phyloP scores from a whole-genome alignment of 305 asterid genomes.

The Fraxinus platypoda region DNA sequence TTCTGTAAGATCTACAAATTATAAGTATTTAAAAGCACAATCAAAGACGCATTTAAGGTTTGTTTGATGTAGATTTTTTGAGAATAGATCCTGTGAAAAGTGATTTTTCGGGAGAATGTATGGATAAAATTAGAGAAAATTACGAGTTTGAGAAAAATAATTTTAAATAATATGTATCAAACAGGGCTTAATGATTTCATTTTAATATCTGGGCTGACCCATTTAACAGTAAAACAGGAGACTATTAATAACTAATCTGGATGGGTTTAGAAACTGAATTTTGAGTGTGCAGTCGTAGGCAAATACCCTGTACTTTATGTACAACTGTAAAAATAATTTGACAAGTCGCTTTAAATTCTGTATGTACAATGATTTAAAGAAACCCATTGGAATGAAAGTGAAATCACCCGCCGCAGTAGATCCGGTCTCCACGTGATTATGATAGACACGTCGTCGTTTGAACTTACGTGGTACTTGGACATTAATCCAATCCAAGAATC shows the following conservation, averaged over 20 bases:
- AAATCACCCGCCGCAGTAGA: neutral
- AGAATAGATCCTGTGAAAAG: neutral
- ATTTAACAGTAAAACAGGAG: too few relatives aligned
- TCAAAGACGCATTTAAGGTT: neutral
- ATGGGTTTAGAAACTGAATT: neutral
- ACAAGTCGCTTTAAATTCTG: neutral
- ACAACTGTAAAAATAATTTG: neutral
- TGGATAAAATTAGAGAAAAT: too few relatives aligned
- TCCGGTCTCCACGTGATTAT: neutral
- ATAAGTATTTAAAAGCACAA: neutral
- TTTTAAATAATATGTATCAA: neutral
- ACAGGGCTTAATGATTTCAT: neutral
- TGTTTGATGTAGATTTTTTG: neutral
- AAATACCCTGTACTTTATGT: neutral
- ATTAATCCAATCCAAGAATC: neutral
- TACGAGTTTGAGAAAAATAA: neutral
- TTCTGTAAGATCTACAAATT: too few relatives aligned
- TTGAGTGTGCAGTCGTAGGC: neutral
- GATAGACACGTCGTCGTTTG: conserved; percentile 1
- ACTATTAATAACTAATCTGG: neutral
- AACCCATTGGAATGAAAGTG: neutral
- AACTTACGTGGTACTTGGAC: neutral
- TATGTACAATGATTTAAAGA: neutral
- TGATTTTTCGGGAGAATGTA: too few relatives aligned
- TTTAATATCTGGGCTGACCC: too few relatives aligned